Conservation (phyloP, 139 green algal genomes). For the Klebsormidium nitens region DNA sequence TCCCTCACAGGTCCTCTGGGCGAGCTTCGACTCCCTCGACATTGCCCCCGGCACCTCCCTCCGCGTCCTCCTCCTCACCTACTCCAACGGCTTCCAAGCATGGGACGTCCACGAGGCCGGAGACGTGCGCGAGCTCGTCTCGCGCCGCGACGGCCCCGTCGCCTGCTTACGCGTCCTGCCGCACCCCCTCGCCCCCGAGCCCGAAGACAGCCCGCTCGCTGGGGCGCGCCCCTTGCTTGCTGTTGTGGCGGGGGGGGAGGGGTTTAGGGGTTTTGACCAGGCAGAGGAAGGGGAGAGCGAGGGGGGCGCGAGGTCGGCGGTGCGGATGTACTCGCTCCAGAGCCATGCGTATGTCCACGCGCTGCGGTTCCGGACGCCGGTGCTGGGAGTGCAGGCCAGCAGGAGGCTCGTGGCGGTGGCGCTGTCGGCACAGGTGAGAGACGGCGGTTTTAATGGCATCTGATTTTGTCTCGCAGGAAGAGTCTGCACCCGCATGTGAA, state of each 20-base stretch:
- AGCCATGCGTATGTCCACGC: conserved; percentile 18
- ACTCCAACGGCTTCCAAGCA: conserved; percentile 36
- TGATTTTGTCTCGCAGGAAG: too few relatives aligned
- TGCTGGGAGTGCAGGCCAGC: conserved; percentile 29
- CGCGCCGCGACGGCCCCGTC: conserved; percentile 22
- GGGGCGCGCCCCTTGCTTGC: neutral
- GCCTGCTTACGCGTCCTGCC: conserved; percentile 22
- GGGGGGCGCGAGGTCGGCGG: neutral
- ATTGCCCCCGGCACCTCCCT: neutral
- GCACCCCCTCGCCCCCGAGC: conserved; percentile 9
- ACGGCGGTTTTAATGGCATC: too few relatives aligned
- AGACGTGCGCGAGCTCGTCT: conserved; percentile 35
- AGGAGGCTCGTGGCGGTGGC: conserved; percentile 23
- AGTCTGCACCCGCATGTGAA: too few relatives aligned
- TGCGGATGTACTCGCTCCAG: conserved; percentile 35
- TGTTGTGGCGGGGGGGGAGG: neutral
- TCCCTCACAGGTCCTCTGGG: conserved; percentile 26
- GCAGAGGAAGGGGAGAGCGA: neutral
- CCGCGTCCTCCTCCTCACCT: conserved; percentile 34
- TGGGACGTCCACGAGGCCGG: conserved; percentile 34
- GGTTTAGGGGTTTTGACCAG: neutral
- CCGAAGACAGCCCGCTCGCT: neutral
- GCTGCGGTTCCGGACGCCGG: conserved; percentile 7
- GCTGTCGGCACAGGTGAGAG: conserved; percentile 20
- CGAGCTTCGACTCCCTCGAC: conserved; percentile 28